These are phyloP conservation scores for Oldenlandia corymbosa DNA, from an alignment of 257 asterid species.

Conservation along the genomic window DNA sequence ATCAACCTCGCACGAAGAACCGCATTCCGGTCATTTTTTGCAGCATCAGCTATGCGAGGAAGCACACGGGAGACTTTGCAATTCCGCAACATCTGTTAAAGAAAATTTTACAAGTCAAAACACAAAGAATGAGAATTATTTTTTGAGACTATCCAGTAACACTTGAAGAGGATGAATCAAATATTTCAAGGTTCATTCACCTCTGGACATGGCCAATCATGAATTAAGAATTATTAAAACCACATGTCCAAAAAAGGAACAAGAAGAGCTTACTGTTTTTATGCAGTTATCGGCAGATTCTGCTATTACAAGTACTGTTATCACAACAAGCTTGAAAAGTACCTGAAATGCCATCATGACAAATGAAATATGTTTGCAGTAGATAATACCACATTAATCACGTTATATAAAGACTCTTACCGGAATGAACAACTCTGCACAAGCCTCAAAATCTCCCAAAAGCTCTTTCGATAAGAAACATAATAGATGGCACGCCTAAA, in stretches of 20 bases:
- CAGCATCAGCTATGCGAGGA: conserved; percentile 83
- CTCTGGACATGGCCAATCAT: not conserved
- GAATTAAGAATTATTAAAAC: not conserved
- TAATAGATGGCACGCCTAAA: conserved; percentile 81
- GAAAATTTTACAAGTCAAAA: conserved; percentile 8
- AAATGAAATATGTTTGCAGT: conserved; percentile 35
- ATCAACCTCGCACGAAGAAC: conserved; percentile 92
- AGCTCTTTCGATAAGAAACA: conserved; percentile 87
- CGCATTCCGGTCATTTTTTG: conserved; percentile 90
- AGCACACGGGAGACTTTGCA: conserved; percentile 95
- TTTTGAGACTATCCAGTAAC: not conserved
- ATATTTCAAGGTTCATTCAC: not conserved
- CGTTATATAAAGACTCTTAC: conserved; percentile 43
- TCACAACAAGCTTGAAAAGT: conserved; percentile 99
- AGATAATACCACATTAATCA: conserved; percentile 17
- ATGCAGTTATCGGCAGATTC: conserved; percentile 99
- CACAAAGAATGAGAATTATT: not conserved
- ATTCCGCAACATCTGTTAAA: conserved; percentile 79
- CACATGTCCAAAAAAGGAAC: conserved; percentile 8
- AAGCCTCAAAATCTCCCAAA: conserved; percentile 91
- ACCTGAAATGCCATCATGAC: conserved; percentile 48
- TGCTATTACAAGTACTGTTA: conserved; percentile 97
- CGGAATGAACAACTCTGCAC: conserved; percentile 97
- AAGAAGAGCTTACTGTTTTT: conserved; percentile 62
- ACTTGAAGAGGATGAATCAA: not conserved